Evolutionary conservation across 305 asterid genomes (phyloP).

Genomic region (Solanum hybrid): DNA sequence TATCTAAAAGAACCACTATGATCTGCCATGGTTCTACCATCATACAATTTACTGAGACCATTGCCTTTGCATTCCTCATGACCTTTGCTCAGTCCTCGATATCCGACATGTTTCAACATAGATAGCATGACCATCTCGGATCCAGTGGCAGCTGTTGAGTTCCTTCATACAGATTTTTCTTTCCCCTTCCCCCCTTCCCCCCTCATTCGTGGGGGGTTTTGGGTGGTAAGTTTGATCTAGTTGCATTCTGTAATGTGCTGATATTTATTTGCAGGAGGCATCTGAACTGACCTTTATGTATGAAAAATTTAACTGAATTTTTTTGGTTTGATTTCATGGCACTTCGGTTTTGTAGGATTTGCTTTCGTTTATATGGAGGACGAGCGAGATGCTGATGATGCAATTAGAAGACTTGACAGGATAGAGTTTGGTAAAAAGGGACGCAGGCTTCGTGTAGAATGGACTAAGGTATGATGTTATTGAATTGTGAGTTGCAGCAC

Average conservation of each 20-base stretch:
- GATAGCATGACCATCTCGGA: slow-evolving; percentile 78
- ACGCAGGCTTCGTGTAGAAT: slow-evolving; percentile 78
- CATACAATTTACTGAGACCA: slow-evolving; percentile 74
- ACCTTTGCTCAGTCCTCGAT: slow-evolving; percentile 77
- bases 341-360: slow-evolving; percentile 48
- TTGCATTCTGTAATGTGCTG: slow-evolving; percentile 24
- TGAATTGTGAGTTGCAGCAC: background rate
- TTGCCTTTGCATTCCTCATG: slow-evolving; percentile 95
- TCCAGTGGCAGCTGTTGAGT: slow-evolving; percentile 95
- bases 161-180: slow-evolving; percentile 33
- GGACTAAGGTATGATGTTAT: slow-evolving; percentile 65
- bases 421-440: slow-evolving; percentile 83
- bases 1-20: slow-evolving; percentile 81
- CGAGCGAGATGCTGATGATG: slow-evolving; percentile 91
- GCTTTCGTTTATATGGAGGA: slow-evolving; percentile 95
- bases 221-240: slow-evolving; percentile 34
- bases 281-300: slow-evolving; percentile 17
- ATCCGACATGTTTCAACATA: slow-evolving; percentile 84
- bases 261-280: slow-evolving; percentile 30
- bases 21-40: slow-evolving; percentile 79
- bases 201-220: slow-evolving; percentile 42
- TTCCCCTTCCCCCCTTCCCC: slow-evolving; percentile 19
- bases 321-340: slow-evolving; percentile 19
- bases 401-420: slow-evolving; percentile 80
- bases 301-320: background rate